Base-by-base conservation (phyloP, 306 rosid genomes). In the Lathyrus tuberosus region DNA sequence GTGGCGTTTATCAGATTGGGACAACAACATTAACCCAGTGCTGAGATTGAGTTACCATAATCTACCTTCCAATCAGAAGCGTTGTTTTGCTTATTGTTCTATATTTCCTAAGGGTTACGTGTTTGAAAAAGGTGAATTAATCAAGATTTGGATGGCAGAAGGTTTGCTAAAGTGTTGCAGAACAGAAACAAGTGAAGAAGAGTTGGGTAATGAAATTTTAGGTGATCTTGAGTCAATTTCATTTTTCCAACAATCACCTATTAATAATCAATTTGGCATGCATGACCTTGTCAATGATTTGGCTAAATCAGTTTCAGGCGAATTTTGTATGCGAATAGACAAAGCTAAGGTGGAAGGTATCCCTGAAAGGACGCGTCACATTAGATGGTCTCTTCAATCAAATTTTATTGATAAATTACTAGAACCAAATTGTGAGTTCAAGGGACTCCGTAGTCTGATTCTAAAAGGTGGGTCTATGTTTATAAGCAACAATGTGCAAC, bases 221-320 rank as follows among this genome's bases (percentile, higher is more conserved):
- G 10, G 6, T 33, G 83, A 81, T 28, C 72, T 86, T 6, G 69
- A 69, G 42, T 72, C 80, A 6, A 81, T 86, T 59, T 84, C 84
- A 10, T 79, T 86, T 60, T 74, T 74, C 11, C 85, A 81, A 20
- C 22, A 20, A 20, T 20, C 22, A 20, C 22, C 22, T 20, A 20
- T 20, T 20, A 20, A 20, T 20, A 20, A 20, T 20, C 0, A 20
- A 20, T 20, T 31, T 31, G 1, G 0, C 35, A 31, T 86, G 86
- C 87, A 86, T 47, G 80, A 76, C 69, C 79, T 83, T 62, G 63
- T 86, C 14, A 76, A 67, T 70, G 86, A 86, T 14, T 60, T 86
- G 40, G 81, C 84, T 0, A 74, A 56, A 24, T 75, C 48, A 26
- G 84, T 83, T 8, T 64, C 86, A 7, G 81, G 84, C n/a, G 76